Evolutionary conservation across 805 yeast genomes (phyloP).

Genomic region (Ogataea parapolymorpha): DNA sequence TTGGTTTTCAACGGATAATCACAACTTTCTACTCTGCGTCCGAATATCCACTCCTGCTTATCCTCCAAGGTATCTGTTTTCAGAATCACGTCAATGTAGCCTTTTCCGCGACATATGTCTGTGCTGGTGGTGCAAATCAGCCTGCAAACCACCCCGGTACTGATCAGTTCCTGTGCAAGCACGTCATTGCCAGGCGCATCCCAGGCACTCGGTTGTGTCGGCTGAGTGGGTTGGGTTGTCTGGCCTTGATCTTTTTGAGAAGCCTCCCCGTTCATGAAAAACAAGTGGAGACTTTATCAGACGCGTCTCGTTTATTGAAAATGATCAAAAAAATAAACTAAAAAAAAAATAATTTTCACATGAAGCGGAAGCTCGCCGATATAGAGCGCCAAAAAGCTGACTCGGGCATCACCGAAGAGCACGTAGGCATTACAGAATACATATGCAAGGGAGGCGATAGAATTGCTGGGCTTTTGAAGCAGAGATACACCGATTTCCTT

Average conservation of each 20-base stretch:
- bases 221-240: constrained; percentile 34
- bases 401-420: constrained; percentile 58
- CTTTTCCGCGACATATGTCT: constrained; percentile 21
- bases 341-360: constrained; percentile 2
- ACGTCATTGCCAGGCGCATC: constrained; percentile 25
- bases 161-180: constrained; percentile 25
- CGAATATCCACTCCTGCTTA: constrained; percentile 46
- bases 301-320: constrained; percentile 6
- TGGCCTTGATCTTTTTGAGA: constrained; percentile 12
- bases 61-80: constrained; percentile 14
- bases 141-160: constrained; percentile 35
- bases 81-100: constrained; percentile 32
- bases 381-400: constrained; percentile 3
- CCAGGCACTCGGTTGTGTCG: constrained; percentile 36
- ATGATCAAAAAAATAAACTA: constrained; percentile 1
- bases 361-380: constrained; percentile 8
- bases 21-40: constrained; percentile 58
- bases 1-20: constrained; percentile 60
- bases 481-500: constrained; percentile 87
- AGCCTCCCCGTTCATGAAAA: constrained; percentile 4
- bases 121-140: constrained; percentile 32
- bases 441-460: constrained; percentile 56
- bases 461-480: constrained; percentile 77
- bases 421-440: constrained; percentile 84
- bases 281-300: constrained; percentile 1